Evolutionary conservation across 257 asterid genomes (phyloP).

Genomic region (Fraxinus pennsylvanica): DNA sequence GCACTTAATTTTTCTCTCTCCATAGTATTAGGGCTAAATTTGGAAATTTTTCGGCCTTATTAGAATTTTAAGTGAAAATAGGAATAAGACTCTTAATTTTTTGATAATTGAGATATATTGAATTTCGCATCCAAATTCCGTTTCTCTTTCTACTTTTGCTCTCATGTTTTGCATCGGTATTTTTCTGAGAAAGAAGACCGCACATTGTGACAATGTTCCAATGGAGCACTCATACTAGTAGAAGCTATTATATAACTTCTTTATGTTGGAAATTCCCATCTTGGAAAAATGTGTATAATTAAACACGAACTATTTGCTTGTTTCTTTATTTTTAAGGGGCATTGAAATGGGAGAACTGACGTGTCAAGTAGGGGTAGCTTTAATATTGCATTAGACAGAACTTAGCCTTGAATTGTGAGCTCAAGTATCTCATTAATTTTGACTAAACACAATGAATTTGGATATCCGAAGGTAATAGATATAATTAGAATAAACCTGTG

Average conservation of each 20-base stretch:
- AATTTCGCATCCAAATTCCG: not conserved
- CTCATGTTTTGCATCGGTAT: not conserved
- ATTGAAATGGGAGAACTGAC: not conserved
- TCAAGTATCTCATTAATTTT: not conserved
- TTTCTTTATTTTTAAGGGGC: not conserved
- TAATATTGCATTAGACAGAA: not conserved
- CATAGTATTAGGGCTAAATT: not conserved
- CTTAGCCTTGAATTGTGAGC: constrained; percentile 10
- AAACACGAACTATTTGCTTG: not conserved
- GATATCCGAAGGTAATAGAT: not conserved
- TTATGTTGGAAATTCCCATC: not conserved
- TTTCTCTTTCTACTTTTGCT: not conserved
- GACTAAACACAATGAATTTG: not conserved
- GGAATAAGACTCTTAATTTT: not conserved
- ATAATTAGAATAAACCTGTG: not conserved
- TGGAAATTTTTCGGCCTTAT: not conserved
- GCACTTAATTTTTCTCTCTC: too few relatives aligned
- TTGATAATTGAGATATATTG: not conserved
- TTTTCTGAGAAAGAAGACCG: not conserved
- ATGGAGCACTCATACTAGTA: not conserved
- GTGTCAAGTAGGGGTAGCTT: not conserved
- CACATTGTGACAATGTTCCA: not conserved
- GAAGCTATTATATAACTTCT: not conserved
- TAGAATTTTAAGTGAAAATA: not conserved
- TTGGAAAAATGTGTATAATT: not conserved